Conservation (phyloP, 257 asterid genomes). For the Nicotiana noctiflora region DNA sequence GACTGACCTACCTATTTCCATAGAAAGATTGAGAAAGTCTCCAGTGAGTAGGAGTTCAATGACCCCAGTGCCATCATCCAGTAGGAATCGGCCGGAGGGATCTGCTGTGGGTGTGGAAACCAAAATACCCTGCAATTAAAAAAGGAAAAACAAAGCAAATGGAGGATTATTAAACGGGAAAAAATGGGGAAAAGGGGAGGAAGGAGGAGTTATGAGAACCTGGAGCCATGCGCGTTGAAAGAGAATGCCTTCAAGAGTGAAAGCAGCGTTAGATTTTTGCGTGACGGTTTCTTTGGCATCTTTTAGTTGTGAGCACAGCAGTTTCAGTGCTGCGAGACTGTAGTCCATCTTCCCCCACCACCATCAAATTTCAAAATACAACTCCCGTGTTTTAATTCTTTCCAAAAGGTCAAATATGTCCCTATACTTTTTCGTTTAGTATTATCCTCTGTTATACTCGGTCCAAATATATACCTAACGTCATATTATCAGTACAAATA, state of each 20-base stretch:
- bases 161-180: no score
- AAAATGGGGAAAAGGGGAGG: background rate
- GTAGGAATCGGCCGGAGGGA: constrained; percentile 29
- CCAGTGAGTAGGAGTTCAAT: constrained; percentile 41
- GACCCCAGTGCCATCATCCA: constrained; percentile 75
- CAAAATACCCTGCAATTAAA: constrained; percentile 52
- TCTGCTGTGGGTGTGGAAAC: constrained; percentile 37
- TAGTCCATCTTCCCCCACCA: constrained; percentile 48
- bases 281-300: constrained; percentile 33
- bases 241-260: constrained; percentile 65
- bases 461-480: no score
- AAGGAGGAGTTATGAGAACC: constrained; percentile 24
- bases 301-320: constrained; percentile 54
- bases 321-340: constrained; percentile 74
- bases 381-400: no score
- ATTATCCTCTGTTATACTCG: no score
- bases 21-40: constrained; percentile 32
- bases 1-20: constrained; percentile 67
- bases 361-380: background rate
- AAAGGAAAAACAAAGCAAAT: background rate
- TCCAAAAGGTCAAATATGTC: no score
- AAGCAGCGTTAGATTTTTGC: constrained; percentile 32
- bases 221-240: constrained; percentile 97
- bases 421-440: no score
- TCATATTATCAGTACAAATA: no score